phyloP scores from a whole-genome alignment of 108 stramenopile species.

The Skeletonema potamos region DNA sequence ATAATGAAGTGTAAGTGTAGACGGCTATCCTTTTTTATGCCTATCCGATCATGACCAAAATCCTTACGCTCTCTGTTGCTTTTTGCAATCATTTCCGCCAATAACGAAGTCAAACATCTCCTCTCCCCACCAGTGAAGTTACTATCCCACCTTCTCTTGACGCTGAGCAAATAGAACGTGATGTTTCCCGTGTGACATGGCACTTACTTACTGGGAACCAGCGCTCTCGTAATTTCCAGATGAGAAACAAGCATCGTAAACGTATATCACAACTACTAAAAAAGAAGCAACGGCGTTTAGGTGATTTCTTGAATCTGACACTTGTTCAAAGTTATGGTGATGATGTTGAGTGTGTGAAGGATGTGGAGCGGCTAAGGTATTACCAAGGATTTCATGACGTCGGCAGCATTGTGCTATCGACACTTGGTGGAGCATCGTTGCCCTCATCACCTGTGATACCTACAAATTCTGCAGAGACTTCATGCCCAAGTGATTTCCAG shows the following conservation, averaged over 20 bases:
- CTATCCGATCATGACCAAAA: neutral
- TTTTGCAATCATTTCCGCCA: too few relatives aligned
- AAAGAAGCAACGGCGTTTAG: conserved; percentile 72
- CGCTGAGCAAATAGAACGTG: conserved; percentile 71
- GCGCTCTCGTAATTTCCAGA: conserved; percentile 58
- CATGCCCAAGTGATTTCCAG: neutral
- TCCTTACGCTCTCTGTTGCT: neutral
- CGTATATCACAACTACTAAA: conserved; percentile 49
- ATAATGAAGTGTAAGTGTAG: neutral
- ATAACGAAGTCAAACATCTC: neutral
- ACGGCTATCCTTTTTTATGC: neutral
- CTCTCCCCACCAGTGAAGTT: neutral
- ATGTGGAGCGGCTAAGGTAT: conserved; percentile 56
- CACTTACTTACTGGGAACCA: conserved; percentile 77
- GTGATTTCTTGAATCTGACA: conserved; percentile 74
- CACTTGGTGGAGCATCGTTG: conserved; percentile 56
- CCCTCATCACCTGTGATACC: neutral
- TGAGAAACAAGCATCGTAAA: conserved; percentile 58
- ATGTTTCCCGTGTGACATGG: conserved; percentile 82
- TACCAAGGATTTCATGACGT: conserved; percentile 92
- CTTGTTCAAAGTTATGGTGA: conserved; percentile 55
- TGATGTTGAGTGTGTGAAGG: neutral
- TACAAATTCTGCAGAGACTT: neutral
- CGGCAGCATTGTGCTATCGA: conserved; percentile 70
- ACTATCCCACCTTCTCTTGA: conserved; percentile 57